Percentiles rank a stretch among this genome's conserved stretches.
These are phyloP conservation scores for Evernia prunastri DNA, from an alignment of 495 filamentous ascomycete species.

Conservation along the genomic window DNA sequence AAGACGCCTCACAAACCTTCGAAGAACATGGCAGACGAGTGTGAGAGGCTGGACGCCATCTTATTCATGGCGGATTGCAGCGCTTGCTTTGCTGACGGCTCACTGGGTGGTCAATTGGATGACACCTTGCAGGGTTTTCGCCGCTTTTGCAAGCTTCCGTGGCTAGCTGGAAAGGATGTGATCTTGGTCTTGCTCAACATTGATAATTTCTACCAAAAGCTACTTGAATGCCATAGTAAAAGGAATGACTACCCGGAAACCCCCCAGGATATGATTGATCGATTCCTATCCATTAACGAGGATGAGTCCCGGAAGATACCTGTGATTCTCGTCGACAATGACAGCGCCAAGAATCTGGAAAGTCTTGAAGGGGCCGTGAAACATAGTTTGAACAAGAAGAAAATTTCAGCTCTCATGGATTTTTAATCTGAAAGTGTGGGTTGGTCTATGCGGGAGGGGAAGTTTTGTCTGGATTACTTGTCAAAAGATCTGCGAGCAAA, in stretches of 20 bases:
- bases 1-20: no score
- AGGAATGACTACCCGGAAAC: no score
- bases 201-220: not conserved
- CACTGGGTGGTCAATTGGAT: not conserved
- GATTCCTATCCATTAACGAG: not conserved
- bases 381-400: not conserved
- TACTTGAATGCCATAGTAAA: not conserved
- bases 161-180: not conserved
- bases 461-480: no score
- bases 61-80: not conserved
- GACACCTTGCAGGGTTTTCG: not conserved
- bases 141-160: not conserved
- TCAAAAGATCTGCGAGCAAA: no score
- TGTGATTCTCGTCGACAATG: not conserved
- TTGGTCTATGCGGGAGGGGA: no score
- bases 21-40: not conserved
- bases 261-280: not conserved
- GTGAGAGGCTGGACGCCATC: not conserved
- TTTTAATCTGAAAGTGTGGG: no score
- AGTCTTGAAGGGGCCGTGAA: not conserved
- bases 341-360: not conserved
- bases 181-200: not conserved
- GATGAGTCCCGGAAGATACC: not conserved
- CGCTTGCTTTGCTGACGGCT: not conserved
- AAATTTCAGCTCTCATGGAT: not conserved